A percentile compares a stretch with the other conserved stretches of the same genome.
These are phyloP conservation scores for Solanum pinnatisectum DNA, from an alignment of 257 asterid species.

Conservation along the genomic window DNA sequence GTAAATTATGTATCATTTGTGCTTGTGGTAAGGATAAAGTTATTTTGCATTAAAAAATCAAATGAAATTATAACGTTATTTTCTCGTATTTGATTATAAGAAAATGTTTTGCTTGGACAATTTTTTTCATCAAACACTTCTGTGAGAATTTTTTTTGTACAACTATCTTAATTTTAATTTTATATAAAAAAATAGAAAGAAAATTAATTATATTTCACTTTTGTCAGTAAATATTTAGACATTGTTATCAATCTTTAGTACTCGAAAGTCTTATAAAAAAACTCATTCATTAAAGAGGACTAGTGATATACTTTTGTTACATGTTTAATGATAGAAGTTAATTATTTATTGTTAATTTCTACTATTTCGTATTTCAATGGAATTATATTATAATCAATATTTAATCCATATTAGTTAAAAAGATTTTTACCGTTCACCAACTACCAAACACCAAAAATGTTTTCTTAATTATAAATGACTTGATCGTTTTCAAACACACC, in stretches of 20 bases:
- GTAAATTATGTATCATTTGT: background rate
- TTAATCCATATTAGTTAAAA: background rate
- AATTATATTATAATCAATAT: background rate
- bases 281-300: background rate
- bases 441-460: background rate
- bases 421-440: background rate
- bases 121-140: background rate
- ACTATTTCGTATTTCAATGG: background rate
- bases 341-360: background rate
- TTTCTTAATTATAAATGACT: background rate
- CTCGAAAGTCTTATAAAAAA: background rate
- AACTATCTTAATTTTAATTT: background rate
- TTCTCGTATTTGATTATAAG: background rate
- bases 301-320: background rate
- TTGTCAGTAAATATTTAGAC: background rate
- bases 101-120: background rate
- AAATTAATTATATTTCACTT: background rate
- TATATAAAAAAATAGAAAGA: background rate
- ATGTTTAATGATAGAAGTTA: background rate
- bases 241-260: background rate
- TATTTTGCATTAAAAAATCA: background rate
- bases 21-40: background rate
- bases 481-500: background rate
- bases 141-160: background rate
- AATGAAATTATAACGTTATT: background rate